A percentile compares a stretch with the other conserved stretches of the same genome.
phyloP scores from a whole-genome alignment of 2,329 filamentous ascomycete genomes.

The Chrysosphaeria jannelii region DNA sequence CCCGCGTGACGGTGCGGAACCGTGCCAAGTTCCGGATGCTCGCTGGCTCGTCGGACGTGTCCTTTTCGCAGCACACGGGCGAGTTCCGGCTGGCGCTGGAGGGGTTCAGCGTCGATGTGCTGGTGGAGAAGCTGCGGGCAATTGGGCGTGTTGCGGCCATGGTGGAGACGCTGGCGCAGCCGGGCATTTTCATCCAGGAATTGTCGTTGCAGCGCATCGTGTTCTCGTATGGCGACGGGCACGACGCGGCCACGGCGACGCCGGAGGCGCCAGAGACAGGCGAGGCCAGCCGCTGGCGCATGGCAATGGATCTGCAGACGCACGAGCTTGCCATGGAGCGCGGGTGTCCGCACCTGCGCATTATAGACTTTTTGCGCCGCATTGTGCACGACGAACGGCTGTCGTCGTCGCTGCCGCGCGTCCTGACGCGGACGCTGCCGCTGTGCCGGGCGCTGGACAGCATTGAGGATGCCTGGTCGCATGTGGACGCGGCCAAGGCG shows the following conservation, averaged over 20 bases:
- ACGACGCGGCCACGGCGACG: neutral
- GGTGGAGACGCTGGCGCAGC: slow-evolving; percentile 25
- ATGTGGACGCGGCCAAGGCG: slow-evolving; percentile 12
- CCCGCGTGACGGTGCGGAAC: slow-evolving; percentile 21
- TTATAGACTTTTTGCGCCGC: slow-evolving; percentile 24
- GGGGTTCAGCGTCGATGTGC: slow-evolving; percentile 24
- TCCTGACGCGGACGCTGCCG: slow-evolving; percentile 28
- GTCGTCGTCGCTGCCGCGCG: slow-evolving; percentile 22
- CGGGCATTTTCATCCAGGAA: slow-evolving; percentile 24
- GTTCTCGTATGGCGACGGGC: slow-evolving; percentile 29
- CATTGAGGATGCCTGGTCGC: slow-evolving; percentile 24
- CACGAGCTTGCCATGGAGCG: slow-evolving; percentile 25
- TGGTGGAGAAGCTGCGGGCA: slow-evolving; percentile 28
- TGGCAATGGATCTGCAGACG: slow-evolving; percentile 24
- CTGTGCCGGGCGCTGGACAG: slow-evolving; percentile 28
- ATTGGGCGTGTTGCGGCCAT: slow-evolving; percentile 43
- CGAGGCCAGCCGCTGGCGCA: slow-evolving; percentile 12
- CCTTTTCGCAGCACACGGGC: slow-evolving; percentile 21
- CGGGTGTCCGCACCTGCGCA: slow-evolving; percentile 35
- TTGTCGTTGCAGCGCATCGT: slow-evolving; percentile 30
- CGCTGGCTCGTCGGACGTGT: slow-evolving; percentile 8
- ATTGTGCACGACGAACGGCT: slow-evolving; percentile 23
- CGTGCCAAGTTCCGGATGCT: slow-evolving; percentile 24
- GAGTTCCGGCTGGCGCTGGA: slow-evolving; percentile 33
- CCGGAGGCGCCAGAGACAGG: neutral